Evolutionary conservation across 23 red algal species (phyloP).

Genomic region (Gracilaria gracilis): DNA sequence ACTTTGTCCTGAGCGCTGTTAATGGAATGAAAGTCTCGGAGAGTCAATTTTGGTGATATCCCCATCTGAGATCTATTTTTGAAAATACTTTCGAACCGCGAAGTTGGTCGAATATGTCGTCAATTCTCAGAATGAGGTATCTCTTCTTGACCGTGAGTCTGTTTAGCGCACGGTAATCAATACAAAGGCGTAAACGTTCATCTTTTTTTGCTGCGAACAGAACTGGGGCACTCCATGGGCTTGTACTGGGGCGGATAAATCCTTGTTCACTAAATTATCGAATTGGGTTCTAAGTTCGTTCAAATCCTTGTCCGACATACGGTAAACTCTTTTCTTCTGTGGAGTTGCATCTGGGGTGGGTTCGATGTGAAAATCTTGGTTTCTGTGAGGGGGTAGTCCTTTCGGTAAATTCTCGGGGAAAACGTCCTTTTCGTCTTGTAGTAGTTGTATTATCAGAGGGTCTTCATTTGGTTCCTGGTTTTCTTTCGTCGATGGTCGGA

Average conservation of each 20-base stretch:
- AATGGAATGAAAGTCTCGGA: neutral
- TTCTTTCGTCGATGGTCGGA: neutral
- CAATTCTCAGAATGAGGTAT: neutral
- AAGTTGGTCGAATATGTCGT: constrained; percentile 25
- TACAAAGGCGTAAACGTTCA: neutral
- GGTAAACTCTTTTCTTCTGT: constrained; percentile 13
- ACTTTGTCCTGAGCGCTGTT: neutral
- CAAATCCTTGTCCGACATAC: constrained; percentile 1
- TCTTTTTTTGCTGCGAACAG: constrained; percentile 41
- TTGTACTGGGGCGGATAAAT: constrained; percentile 38
- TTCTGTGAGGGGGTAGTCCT: constrained; percentile 31
- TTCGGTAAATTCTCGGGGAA: constrained; percentile 29
- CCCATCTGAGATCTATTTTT: constrained; percentile 4
- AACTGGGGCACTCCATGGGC: constrained; percentile 6
- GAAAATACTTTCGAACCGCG: neutral
- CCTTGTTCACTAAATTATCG: neutral
- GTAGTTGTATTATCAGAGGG: neutral
- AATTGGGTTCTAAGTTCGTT: constrained; percentile 20
- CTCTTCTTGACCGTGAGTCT: neutral
- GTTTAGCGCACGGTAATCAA: constrained; percentile 1
- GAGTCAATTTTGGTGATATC: constrained; percentile 18
- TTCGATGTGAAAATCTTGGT: constrained; percentile 24
- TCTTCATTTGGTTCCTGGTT: neutral
- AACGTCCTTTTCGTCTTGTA: neutral
- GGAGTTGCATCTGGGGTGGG: constrained; percentile 4